phyloP scores from a whole-genome alignment of 768 basidiomycete genomes.

The Lentinula boryana region DNA sequence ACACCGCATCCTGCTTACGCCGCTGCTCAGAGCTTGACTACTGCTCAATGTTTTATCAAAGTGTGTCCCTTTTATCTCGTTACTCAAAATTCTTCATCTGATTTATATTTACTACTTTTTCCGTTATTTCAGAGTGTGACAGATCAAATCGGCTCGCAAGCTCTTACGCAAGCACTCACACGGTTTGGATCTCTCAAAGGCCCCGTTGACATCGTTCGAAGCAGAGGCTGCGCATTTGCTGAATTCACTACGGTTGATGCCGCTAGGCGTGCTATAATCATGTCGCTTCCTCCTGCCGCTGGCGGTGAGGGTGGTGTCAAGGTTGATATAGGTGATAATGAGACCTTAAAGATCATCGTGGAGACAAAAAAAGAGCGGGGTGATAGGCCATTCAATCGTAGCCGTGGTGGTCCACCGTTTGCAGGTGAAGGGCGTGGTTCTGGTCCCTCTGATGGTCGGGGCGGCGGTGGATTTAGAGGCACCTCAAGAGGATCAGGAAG shows the following conservation, averaged over 20 bases:
- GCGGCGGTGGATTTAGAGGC: constrained; percentile 3
- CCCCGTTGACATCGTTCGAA: constrained; percentile 75
- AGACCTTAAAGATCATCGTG: constrained; percentile 54
- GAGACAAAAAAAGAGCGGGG: constrained; percentile 85
- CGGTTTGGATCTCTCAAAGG: constrained; percentile 85
- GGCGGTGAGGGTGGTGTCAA: constrained; percentile 91
- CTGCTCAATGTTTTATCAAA: constrained; percentile 90
- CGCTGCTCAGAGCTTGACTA: constrained; percentile 60
- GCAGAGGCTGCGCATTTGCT: constrained; percentile 90
- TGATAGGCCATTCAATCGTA: constrained; percentile 38
- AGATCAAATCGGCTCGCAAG: constrained; percentile 50
- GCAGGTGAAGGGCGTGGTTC: constrained; percentile 17
- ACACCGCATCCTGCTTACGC: constrained; percentile 35
- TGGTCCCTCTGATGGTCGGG: constrained; percentile 10
- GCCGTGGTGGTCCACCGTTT: constrained; percentile 21
- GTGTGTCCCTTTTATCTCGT: constrained; percentile 23
- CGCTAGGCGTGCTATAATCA: constrained; percentile 81
- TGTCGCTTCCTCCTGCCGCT: constrained; percentile 54
- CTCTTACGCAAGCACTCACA: constrained; percentile 45
- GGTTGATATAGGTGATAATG: constrained; percentile 59
- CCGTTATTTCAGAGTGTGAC: constrained; percentile 51
- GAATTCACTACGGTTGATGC: constrained; percentile 76
- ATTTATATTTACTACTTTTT: background rate
- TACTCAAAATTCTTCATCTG: constrained; percentile 1
- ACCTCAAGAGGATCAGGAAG: constrained; percentile 4